Evolutionary conservation across 225 moss, liverwort and hornwort species (phyloP), one percentile per base, ranked within the genome.

Genomic region (Climacium dendroides): DNA sequence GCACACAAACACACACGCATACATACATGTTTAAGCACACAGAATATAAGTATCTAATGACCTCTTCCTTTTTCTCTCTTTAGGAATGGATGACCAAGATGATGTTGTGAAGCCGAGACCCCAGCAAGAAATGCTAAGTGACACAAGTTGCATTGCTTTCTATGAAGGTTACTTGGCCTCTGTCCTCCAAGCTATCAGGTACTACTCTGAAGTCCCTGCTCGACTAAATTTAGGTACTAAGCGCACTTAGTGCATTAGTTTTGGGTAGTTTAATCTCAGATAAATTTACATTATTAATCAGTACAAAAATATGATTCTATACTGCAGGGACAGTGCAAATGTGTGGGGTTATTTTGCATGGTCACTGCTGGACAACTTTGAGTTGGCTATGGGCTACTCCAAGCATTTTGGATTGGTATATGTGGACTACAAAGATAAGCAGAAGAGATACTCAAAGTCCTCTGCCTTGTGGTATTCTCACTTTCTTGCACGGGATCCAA

Each of bases 71-170:
- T 52, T 29, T 69, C 32, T 52, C 64, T 58, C 32, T 37, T 69
- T 35, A 98, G 96, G 97, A n/a, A 91, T 95, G 93, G 96, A 98
- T 87, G 92, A 95, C 19, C 23, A 81, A 88, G 96, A 96, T 85
- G 93, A 93, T 30, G 29, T 53, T 41, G 89, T 90, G 89, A 92
- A 91, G 30, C 87, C 88, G 35, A 86, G 86, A 39, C 78, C 93
- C 11, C 59, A 91, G 62, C 41, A 79, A 54, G 89, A 91, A 37
- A 91, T 89, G 64, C 65, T 92, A 23, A 85, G 24, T 23, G 96
- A 98, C 74, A 74, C 89, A 41, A 86, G 37, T 57, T 93, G 96
- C 52, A 90, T 94, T 73, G 74, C 88, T 65, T 98, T 64, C 85
- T 96, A 95, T 88, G 85, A 94, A 66, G 91, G 85, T 47, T 96